phyloP scores from a whole-genome alignment of 2,329 filamentous ascomycete genomes.

The Fusarium hainanense region DNA sequence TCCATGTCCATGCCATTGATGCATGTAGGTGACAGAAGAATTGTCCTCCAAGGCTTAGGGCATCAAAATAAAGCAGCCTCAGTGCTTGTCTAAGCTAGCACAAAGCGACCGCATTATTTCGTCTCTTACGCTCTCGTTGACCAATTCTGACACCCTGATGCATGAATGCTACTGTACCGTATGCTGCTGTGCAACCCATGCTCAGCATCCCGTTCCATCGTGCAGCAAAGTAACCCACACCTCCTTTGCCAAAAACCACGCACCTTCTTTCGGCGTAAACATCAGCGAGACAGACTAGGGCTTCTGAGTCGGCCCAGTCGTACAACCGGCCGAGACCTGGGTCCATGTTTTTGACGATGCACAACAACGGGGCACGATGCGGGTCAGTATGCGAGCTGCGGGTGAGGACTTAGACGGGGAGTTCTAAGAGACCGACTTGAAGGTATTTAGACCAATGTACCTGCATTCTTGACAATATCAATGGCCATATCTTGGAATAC shows the following conservation, averaged over 20 bases:
- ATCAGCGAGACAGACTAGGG: slow-evolving; percentile 25
- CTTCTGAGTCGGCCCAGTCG: slow-evolving; percentile 33
- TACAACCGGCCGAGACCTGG: slow-evolving; percentile 40
- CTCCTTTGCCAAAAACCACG: slow-evolving; percentile 35
- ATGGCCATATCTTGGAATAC: background rate
- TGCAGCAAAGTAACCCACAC: slow-evolving; percentile 31
- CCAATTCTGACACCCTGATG: background rate
- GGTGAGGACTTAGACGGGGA: slow-evolving; percentile 17
- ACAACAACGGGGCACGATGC: slow-evolving; percentile 27
- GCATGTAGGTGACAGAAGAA: background rate
- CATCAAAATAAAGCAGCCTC: background rate
- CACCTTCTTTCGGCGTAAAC: slow-evolving; percentile 14
- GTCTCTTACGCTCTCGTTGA: background rate
- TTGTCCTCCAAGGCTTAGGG: background rate
- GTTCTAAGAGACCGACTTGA: slow-evolving; percentile 1
- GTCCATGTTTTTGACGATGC: slow-evolving; percentile 16
- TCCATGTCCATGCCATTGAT: background rate
- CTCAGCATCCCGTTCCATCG: slow-evolving; percentile 5
- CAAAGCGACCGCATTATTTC: background rate
- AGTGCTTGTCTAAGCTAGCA: background rate
- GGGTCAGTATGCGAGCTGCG: slow-evolving; percentile 30
- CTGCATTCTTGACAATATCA: slow-evolving; percentile 23
- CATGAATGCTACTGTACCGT: background rate
- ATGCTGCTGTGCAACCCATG: slow-evolving; percentile 15
- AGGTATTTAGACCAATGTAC: slow-evolving; percentile 16